A percentile compares a stretch with the other conserved stretches of the same genome.
These are phyloP conservation scores for Aspergillus funiculosus DNA, from an alignment of 495 filamentous ascomycete species.

Conservation along the genomic window DNA sequence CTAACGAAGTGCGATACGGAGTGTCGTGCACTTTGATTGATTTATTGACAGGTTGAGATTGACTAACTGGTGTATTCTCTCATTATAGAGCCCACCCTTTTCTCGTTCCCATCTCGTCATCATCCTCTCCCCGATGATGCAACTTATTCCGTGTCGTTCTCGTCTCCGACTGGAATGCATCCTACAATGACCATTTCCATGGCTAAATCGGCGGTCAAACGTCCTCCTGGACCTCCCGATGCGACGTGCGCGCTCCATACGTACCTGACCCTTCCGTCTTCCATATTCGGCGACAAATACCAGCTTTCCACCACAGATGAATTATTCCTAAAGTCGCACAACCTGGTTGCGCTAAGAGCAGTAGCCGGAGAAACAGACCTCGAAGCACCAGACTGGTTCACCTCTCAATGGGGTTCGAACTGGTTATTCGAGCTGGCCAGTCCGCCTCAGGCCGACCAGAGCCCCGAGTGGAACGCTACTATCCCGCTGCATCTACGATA, in stretches of 20 bases:
- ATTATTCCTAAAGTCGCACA: conserved; percentile 68
- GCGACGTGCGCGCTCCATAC: conserved; percentile 68
- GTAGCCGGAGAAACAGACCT: conserved; percentile 81
- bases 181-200: conserved; percentile 65
- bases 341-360: conserved; percentile 60
- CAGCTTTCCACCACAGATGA: conserved; percentile 61
- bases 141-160: conserved; percentile 49
- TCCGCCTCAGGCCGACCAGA: conserved; percentile 20
- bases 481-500: conserved; percentile 89
- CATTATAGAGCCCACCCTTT: conserved; percentile 60
- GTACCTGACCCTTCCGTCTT: conserved; percentile 80
- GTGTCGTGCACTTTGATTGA: conserved; percentile 10
- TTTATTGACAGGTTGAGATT: neutral
- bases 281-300: conserved; percentile 82
- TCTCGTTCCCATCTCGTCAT: conserved; percentile 88
- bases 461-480: conserved; percentile 58
- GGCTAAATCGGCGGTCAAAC: conserved; percentile 26
- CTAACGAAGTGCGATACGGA: neutral
- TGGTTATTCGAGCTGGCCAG: conserved; percentile 70
- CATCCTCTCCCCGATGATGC: conserved; percentile 47
- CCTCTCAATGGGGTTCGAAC: conserved; percentile 71
- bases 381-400: conserved; percentile 81
- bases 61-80: neutral
- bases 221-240: conserved; percentile 30
- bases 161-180: conserved; percentile 75